A percentile compares a stretch with the other conserved stretches of the same genome.
Evolutionary conservation across 768 basidiomycete genomes (phyloP).

Genomic region (Amanita fuliginea): DNA sequence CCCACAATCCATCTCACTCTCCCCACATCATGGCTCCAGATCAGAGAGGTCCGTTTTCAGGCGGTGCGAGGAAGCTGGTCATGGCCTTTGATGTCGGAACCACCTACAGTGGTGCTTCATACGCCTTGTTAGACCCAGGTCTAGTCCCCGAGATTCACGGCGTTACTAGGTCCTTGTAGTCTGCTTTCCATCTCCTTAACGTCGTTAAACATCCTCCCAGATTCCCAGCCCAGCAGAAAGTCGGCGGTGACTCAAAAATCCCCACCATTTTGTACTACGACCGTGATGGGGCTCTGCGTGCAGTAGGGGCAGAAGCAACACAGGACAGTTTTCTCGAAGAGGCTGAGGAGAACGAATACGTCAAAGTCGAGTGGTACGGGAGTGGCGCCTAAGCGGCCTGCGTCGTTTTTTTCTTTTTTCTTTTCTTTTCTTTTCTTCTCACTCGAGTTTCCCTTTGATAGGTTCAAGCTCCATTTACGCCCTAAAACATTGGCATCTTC

Average conservation of each 20-base stretch:
- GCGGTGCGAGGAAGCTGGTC: slow-evolving; percentile 1
- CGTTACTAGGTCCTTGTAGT: slow-evolving; percentile 15
- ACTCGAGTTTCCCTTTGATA: slow-evolving; percentile 11
- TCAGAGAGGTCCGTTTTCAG: neutral
- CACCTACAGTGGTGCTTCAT: slow-evolving; percentile 4
- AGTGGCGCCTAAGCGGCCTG: too few relatives aligned
- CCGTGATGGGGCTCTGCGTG: slow-evolving; percentile 23
- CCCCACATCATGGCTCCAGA: neutral
- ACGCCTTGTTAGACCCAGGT: slow-evolving; percentile 12
- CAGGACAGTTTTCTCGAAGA: slow-evolving; percentile 25
- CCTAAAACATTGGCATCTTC: slow-evolving; percentile 13
- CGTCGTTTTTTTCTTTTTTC: too few relatives aligned
- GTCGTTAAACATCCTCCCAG: neutral
- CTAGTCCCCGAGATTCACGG: slow-evolving; percentile 13
- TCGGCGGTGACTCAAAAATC: slow-evolving; percentile 31
- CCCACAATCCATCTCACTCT: neutral
- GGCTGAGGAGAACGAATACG: slow-evolving; percentile 32
- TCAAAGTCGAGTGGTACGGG: slow-evolving; percentile 30
- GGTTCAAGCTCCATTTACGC: slow-evolving; percentile 34
- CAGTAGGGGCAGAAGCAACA: slow-evolving; percentile 35
- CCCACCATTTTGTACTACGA: slow-evolving; percentile 40
- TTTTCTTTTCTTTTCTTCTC: neutral
- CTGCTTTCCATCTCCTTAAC: too few relatives aligned
- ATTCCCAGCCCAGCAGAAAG: slow-evolving; percentile 13
- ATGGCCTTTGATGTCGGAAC: slow-evolving; percentile 5